Evolutionary conservation across 176 grass and related monocot species (phyloP).

Genomic region (Raddia distichophylla): DNA sequence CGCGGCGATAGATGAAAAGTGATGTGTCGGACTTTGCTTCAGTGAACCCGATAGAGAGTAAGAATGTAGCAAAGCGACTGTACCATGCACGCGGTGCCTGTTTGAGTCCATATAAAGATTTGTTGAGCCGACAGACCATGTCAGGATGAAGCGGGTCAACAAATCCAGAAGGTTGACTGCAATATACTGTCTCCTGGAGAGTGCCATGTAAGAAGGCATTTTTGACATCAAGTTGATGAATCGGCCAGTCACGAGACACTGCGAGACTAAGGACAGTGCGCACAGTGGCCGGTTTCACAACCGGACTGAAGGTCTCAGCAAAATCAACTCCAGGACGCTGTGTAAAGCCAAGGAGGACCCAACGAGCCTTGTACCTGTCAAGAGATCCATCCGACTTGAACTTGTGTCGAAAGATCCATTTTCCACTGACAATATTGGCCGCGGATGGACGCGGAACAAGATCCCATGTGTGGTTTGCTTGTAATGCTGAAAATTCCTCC

Average conservation of each 20-base stretch:
- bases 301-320: not conserved
- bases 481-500: not conserved
- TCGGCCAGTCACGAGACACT: too few species aligned
- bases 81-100: not conserved
- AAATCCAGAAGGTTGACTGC: not conserved
- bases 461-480: not conserved
- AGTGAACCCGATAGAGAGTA: not conserved
- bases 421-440: not conserved
- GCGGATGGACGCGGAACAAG: not conserved
- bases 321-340: not conserved
- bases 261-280: not conserved
- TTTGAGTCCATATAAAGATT: not conserved
- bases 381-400: not conserved
- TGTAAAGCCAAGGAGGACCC: not conserved
- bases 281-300: not conserved
- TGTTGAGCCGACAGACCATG: not conserved
- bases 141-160: not conserved
- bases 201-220: not conserved
- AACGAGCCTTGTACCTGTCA: not conserved
- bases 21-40: not conserved
- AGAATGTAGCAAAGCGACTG: not conserved
- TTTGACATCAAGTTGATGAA: too few species aligned
- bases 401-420: too few species aligned
- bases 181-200: not conserved
- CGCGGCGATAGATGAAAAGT: not conserved